Percentiles rank a stretch among this genome's conserved stretches.
phyloP scores from a whole-genome alignment of 164 flowering plant species.

The Berberis vulgaris region DNA sequence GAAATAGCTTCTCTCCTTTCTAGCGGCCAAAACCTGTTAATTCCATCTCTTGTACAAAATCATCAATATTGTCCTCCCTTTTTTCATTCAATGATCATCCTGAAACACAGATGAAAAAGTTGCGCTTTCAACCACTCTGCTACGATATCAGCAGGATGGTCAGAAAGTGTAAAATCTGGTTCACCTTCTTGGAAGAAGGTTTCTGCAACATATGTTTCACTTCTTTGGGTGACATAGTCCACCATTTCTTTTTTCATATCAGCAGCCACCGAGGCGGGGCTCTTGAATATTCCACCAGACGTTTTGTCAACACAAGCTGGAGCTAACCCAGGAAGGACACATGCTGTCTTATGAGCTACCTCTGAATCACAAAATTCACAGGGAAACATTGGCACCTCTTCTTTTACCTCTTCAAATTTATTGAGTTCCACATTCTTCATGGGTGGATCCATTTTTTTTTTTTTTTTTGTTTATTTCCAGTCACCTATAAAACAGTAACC shows the following conservation, averaged over 20 bases:
- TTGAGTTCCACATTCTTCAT: neutral
- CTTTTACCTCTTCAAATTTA: conserved; percentile 10
- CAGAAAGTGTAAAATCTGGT: conserved; percentile 33
- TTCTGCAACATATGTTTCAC: conserved; percentile 68
- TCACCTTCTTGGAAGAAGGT: conserved; percentile 41
- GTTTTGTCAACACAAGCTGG: conserved; percentile 27
- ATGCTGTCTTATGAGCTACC: conserved; percentile 20
- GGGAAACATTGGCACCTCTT: conserved; percentile 6
- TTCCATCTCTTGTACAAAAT: conserved; percentile 81
- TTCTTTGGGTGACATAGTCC: conserved; percentile 50
- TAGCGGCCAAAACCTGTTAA: conserved; percentile 63
- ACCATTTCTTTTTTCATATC: conserved; percentile 77
- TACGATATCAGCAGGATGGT: conserved; percentile 62
- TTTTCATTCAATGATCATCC: conserved; percentile 80
- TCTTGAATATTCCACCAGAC: conserved; percentile 20
- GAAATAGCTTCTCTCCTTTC: conserved; percentile 57
- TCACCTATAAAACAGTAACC: neutral
- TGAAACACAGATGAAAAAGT: conserved; percentile 63
- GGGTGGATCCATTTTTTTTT: conserved; percentile 5
- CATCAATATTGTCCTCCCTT: conserved; percentile 86
- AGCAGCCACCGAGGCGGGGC: conserved; percentile 57
- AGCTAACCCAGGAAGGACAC: conserved; percentile 20
- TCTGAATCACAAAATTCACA: conserved; percentile 21
- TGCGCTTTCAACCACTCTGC: conserved; percentile 71
- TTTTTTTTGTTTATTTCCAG: neutral